phyloP scores from a whole-genome alignment of 345 rosid genomes.

The Corchorus capsularis region DNA sequence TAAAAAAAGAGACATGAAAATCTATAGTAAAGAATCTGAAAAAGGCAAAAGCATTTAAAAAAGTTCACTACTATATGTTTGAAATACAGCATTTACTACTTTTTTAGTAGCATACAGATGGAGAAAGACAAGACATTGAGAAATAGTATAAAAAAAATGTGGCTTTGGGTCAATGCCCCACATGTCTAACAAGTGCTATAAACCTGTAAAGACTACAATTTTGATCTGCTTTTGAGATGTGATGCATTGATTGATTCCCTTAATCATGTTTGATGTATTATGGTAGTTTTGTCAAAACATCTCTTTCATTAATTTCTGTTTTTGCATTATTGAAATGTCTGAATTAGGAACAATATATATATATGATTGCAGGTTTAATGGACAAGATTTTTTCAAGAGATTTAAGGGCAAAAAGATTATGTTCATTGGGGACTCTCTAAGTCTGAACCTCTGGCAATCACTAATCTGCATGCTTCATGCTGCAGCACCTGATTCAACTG shows the following conservation, averaged over 20 bases:
- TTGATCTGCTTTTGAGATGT: not conserved
- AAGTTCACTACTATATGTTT: not conserved
- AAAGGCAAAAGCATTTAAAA: not conserved
- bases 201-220: not conserved
- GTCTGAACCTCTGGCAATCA: slow-evolving; percentile 64
- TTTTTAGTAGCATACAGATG: not conserved
- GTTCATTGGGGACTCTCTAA: slow-evolving; percentile 69
- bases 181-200: not conserved
- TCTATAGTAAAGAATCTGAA: not conserved
- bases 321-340: not conserved
- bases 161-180: not conserved
- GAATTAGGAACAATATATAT: not conserved
- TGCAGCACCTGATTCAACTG: slow-evolving; percentile 42
- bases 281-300: not conserved
- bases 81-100: not conserved
- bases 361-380: slow-evolving; percentile 49
- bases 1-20: not conserved
- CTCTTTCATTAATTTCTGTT: not conserved
- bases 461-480: slow-evolving; percentile 58
- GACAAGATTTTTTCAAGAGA: slow-evolving; percentile 39
- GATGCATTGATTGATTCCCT: no score
- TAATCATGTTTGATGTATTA: not conserved
- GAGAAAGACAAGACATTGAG: not conserved
- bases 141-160: not conserved
- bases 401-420: slow-evolving; percentile 52